Conservation (phyloP, 495 filamentous ascomycete species). For the Jackrogersella multiformis region DNA sequence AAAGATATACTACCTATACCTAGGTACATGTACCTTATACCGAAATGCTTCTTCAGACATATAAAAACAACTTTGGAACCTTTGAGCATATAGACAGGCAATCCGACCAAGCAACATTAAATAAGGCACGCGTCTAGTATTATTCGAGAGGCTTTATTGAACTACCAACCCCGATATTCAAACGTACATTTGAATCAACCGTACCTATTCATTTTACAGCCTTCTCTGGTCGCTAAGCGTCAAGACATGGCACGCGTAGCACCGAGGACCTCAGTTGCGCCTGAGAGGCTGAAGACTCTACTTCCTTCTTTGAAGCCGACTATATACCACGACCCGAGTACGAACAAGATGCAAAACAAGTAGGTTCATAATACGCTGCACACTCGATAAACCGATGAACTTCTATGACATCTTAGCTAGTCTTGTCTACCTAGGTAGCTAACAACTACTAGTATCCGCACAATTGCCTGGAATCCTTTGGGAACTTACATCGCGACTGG, state of each 20-base stretch:
- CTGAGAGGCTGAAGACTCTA: conserved; percentile 45
- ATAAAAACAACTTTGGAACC: not conserved
- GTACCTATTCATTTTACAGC: not conserved
- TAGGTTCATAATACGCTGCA: conserved; percentile 29
- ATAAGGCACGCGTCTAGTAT: not conserved
- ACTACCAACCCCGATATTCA: not conserved
- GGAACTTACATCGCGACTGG: conserved; percentile 90
- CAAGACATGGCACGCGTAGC: conserved; percentile 36
- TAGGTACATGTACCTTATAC: not conserved
- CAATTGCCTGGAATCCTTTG: conserved; percentile 88
- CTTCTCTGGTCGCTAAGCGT: conserved; percentile 1
- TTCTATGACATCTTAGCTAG: too few relatives aligned
- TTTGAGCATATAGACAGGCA: too few relatives aligned
- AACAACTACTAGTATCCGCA: conserved; percentile 58
- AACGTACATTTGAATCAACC: not conserved
- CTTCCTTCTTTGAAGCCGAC: conserved; percentile 45
- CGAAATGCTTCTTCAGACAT: not conserved
- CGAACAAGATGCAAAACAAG: conserved; percentile 42
- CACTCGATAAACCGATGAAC: too few relatives aligned
- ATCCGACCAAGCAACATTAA: not conserved
- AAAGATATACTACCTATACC: not conserved
- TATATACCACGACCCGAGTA: conserved; percentile 43
- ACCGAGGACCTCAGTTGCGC: conserved; percentile 43
- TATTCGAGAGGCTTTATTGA: not conserved
- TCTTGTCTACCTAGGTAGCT: too few relatives aligned